These are phyloP conservation scores for Elsinoe fawcettii DNA, from an alignment of 2,329 filamentous ascomycete species.

Conservation along the genomic window DNA sequence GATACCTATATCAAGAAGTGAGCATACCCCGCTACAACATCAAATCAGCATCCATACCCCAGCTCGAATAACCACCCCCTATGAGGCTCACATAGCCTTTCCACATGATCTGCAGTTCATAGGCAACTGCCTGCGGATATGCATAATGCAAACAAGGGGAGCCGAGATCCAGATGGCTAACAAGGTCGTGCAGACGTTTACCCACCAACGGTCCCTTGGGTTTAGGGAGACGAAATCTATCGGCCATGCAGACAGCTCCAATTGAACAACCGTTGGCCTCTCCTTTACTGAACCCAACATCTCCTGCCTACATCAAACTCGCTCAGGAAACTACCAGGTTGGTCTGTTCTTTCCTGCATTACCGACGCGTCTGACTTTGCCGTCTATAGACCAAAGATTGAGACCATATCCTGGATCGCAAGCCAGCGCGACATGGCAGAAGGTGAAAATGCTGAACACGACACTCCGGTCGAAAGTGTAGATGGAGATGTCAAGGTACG, in stretches of 20 bases:
- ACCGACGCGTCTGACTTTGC: not conserved
- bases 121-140: not conserved
- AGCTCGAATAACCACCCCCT: not conserved
- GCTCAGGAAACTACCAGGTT: conserved; percentile 8
- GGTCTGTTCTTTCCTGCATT: conserved; percentile 13
- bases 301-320: conserved; percentile 13
- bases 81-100: not conserved
- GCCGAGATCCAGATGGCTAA: conserved; percentile 3
- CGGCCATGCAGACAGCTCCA: conserved; percentile 12
- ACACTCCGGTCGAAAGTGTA: not conserved
- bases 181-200: conserved; percentile 6
- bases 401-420: conserved; percentile 9
- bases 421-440: conserved; percentile 11
- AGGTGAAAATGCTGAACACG: not conserved
- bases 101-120: not conserved
- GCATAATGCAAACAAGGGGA: conserved; percentile 1
- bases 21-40: not conserved
- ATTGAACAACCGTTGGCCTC: conserved; percentile 4
- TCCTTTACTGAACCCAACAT: conserved; percentile 4
- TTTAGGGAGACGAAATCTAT: conserved; percentile 2
- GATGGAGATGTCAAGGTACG: not conserved
- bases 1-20: not conserved
- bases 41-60: not conserved
- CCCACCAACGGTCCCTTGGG: conserved; percentile 2
- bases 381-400: not conserved